Base-by-base conservation (phyloP, 495 filamentous ascomycete genomes). In the Penicillium antarcticum region DNA sequence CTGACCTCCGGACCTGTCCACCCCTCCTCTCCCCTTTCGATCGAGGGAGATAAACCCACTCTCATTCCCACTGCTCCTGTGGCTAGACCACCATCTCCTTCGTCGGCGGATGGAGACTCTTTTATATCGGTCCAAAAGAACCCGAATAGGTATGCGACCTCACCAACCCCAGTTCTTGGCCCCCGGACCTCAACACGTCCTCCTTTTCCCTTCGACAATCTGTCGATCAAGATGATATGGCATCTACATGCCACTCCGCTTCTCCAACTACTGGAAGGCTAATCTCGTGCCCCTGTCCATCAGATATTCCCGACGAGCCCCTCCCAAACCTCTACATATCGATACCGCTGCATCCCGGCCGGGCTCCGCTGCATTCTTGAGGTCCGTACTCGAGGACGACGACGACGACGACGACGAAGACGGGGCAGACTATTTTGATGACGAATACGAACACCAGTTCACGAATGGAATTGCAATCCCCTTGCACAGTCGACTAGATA, bases 401-500 rank as follows among this genome's bases (percentile, higher is more conserved):
- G 63, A 70, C 54, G 59, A 65, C 49, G 55, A 55, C 39, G 52
- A 58, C 51, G 55, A 60, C 54, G 62, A 70, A 48, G 58, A 69
- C 41, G 55, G 57, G 33, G 44, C 53, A 16, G 61, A 63, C 23
- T 74, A 70, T 19, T 63, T 66, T 61, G 60, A 66, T 45, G 57
- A 63, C 41, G 51, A 51, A 36, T 66, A 66, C 57, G 59, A 54
- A 42, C 48, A 67, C 26, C 70, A 71, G 35, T 71, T 76, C 55
- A 63, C 69, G 71, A 66, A 72, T 75, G 71, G 64, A 61, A 69
- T 61, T 29, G 67, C 62, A 51, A 70, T 66, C 18, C 64, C 67
- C 29, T 45, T 74, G 17, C 72, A 76, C 52, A 73, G 59, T 52
- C 72, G 72, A 66, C 69, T 77, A 50, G 67, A 71, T 55, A 75